phyloP scores from a whole-genome alignment of 2,329 filamentous ascomycete species.

The Monilinia aucupariae region DNA sequence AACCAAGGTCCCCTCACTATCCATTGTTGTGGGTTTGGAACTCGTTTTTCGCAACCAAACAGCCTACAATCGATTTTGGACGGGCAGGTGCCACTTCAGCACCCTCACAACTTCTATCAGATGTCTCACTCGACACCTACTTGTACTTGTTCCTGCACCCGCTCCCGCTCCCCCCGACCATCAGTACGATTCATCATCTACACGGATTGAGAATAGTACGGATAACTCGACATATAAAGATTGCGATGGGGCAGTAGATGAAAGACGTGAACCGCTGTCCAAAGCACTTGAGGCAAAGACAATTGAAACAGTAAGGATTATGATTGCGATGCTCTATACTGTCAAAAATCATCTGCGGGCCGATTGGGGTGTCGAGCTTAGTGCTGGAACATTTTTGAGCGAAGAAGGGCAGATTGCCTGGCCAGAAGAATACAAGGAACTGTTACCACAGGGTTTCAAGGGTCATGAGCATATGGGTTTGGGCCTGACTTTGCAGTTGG shows the following conservation, averaged over 20 bases:
- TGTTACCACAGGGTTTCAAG: conserved; percentile 46
- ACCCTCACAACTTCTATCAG: conserved; percentile 53
- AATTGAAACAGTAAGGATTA: conserved; percentile 52
- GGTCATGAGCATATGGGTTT: conserved; percentile 55
- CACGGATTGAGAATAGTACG: conserved; percentile 14
- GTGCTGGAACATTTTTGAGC: conserved; percentile 30
- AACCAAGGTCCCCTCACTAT: conserved; percentile 51
- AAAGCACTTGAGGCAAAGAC: conserved; percentile 39
- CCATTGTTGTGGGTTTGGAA: conserved; percentile 62
- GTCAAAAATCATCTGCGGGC: conserved; percentile 60
- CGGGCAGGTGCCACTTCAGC: conserved; percentile 51
- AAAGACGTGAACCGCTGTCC: conserved; percentile 16
- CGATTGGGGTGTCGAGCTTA: conserved; percentile 50
- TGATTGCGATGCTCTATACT: conserved; percentile 57
- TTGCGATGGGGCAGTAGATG: conserved; percentile 7
- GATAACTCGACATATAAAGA: conserved; percentile 17
- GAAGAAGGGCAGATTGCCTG: conserved; percentile 34
- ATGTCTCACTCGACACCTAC: conserved; percentile 52
- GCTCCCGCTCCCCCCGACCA: conserved; percentile 28
- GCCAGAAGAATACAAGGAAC: conserved; percentile 44
- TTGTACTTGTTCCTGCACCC: conserved; percentile 37
- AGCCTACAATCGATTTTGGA: conserved; percentile 42
- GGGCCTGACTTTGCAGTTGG: conserved; percentile 54
- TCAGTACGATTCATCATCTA: conserved; percentile 24
- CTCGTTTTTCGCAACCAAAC: conserved; percentile 63